Evolutionary conservation across 352 stramenopile species (phyloP).

Genomic region (Sclerospora graminicola): DNA sequence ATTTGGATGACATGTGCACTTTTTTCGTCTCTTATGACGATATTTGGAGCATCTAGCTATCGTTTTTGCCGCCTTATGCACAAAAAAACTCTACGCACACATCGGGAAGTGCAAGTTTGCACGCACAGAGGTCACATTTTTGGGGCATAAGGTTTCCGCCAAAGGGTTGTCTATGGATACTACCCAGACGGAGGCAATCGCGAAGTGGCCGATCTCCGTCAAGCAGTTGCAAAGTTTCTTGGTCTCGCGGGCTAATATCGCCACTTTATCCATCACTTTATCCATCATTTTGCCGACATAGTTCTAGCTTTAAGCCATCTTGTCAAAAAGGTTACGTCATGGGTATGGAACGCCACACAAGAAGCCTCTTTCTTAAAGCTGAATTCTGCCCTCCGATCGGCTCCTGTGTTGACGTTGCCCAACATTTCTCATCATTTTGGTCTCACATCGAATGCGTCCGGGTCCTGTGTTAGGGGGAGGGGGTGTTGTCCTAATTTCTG

Average conservation of each 20-base stretch:
- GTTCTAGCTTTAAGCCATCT: not conserved
- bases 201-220: not conserved
- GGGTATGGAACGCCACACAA: not conserved
- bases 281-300: not conserved
- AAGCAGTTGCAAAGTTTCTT: conserved; percentile 1
- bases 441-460: not conserved
- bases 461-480: not conserved
- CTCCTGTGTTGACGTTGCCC: not conserved
- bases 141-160: not conserved
- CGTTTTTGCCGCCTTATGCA: not conserved
- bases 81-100: not conserved
- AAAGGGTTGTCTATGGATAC: conserved; percentile 1
- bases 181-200: not conserved
- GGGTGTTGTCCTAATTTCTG: too few species aligned
- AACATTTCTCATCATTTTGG: not conserved
- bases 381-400: too few species aligned
- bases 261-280: not conserved
- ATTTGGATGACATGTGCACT: not conserved
- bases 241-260: conserved; percentile 2
- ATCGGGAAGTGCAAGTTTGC: not conserved
- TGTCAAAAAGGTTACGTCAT: not conserved
- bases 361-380: not conserved
- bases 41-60: not conserved
- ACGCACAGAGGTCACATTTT: not conserved
- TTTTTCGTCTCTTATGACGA: not conserved